Conservation (phyloP, 2,329 filamentous ascomycete species). For the Aspergillus tanneri region DNA sequence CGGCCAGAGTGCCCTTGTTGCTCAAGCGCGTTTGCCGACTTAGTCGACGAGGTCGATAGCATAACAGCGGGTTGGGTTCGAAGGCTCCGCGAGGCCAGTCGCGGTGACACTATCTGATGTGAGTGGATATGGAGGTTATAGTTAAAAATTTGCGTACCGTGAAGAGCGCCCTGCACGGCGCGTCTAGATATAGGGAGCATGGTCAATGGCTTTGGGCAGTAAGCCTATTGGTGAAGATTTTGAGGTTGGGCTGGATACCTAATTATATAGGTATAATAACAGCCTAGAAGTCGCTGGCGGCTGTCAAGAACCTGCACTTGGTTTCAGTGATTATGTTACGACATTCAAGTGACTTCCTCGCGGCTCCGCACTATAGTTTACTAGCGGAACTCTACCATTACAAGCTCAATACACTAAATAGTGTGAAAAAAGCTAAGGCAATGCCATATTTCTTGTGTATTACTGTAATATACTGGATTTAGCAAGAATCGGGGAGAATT, state of each 20-base stretch:
- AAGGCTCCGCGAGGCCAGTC: constrained; percentile 29
- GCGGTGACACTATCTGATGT: constrained; percentile 29
- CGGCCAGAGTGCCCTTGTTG: constrained; percentile 34
- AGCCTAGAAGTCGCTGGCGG: no score
- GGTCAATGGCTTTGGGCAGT: no score
- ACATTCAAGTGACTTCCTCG: neutral
- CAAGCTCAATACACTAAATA: no score
- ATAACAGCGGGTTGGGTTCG: constrained; percentile 38
- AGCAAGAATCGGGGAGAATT: neutral
- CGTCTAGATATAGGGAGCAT: constrained; percentile 28
- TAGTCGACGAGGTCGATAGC: constrained; percentile 45
- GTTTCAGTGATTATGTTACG: no score
- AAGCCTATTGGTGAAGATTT: no score
- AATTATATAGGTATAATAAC: no score
- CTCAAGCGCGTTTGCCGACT: constrained; percentile 45
- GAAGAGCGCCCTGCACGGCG: constrained; percentile 27
- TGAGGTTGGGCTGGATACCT: no score
- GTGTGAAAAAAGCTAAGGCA: no score
- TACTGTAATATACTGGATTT: neutral
- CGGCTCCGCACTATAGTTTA: neutral
- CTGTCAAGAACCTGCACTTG: no score
- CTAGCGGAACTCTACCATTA: no score
- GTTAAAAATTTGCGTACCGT: constrained; percentile 22
- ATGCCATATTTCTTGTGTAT: neutral
- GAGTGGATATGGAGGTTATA: constrained; percentile 15